phyloP scores from a whole-genome alignment of 768 basidiomycete genomes.

The Myochromella boudieri region DNA sequence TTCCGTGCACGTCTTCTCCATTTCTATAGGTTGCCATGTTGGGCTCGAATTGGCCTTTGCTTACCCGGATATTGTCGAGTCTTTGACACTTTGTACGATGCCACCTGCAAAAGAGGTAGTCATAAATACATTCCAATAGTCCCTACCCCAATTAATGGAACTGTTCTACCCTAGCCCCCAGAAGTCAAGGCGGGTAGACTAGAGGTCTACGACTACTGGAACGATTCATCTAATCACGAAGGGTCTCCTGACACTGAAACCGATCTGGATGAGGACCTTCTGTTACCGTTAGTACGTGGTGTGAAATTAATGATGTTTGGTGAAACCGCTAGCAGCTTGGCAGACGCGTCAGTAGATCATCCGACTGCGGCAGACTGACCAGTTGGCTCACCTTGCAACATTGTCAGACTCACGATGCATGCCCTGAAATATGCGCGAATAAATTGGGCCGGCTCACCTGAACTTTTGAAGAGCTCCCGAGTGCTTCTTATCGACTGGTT shows the following conservation, averaged over 20 bases:
- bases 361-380: not conserved
- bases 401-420: not conserved
- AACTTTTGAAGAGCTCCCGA: not conserved
- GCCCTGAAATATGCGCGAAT: slow-evolving; percentile 7
- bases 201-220: slow-evolving; percentile 11
- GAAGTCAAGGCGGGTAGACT: slow-evolving; percentile 8
- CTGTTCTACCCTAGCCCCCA: slow-evolving; percentile 3
- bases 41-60: slow-evolving; percentile 7
- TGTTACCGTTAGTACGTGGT: slow-evolving; percentile 13
- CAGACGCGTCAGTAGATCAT: slow-evolving; percentile 4
- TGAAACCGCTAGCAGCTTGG: not conserved
- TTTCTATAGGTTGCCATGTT: slow-evolving; percentile 12
- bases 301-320: slow-evolving; percentile 2
- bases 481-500: slow-evolving; percentile 5
- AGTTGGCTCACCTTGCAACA: not conserved
- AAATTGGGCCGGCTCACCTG: slow-evolving; percentile 10
- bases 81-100: slow-evolving; percentile 8
- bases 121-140: not conserved
- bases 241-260: not conserved
- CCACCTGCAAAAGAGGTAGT: slow-evolving; percentile 10
- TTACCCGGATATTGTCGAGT: slow-evolving; percentile 4
- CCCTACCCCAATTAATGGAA: not conserved
- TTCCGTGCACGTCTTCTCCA: slow-evolving; percentile 2
- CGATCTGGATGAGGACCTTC: slow-evolving; percentile 5
- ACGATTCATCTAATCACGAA: slow-evolving; percentile 1